Evolutionary conservation across 2,329 filamentous ascomycete genomes (phyloP).

Genomic region (Shiraia bambusicola): DNA sequence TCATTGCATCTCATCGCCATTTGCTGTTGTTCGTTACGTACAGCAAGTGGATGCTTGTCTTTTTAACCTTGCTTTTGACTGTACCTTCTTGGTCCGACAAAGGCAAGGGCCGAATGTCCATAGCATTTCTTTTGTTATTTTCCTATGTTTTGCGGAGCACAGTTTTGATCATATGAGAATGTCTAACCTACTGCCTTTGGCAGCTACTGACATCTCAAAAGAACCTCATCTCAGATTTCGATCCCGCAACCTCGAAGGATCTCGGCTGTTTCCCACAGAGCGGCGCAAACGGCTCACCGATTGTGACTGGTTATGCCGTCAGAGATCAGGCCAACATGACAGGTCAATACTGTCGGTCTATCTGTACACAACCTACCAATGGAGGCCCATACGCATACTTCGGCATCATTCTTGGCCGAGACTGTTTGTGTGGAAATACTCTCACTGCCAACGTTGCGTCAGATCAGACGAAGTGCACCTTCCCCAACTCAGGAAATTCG

Average conservation of each 20-base stretch:
- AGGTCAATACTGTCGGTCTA: neutral
- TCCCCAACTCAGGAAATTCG: neutral
- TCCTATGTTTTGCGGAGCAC: constrained; percentile 3
- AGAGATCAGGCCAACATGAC: neutral
- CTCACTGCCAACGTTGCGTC: neutral
- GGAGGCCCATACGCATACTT: neutral
- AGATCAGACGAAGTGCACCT: neutral
- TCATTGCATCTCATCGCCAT: too few species aligned
- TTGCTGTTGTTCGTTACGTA: too few species aligned
- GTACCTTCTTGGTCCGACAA: too few species aligned
- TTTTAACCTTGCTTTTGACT: too few species aligned
- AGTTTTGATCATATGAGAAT: constrained; percentile 13
- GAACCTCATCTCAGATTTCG: neutral
- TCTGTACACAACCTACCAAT: neutral
- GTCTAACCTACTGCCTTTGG: constrained; percentile 13
- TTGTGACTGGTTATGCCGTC: neutral
- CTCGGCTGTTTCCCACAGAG: neutral
- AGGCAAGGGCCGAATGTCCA: too few species aligned
- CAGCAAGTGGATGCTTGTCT: too few species aligned
- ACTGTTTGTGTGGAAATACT: neutral
- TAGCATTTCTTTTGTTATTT: constrained; percentile 2
- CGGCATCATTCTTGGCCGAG: neutral
- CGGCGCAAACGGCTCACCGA: neutral
- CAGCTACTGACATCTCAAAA: constrained; percentile 12
- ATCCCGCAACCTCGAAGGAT: neutral